These are phyloP conservation scores for Prunus mira DNA, from an alignment of 306 rosid genomes.

Conservation along the genomic window DNA sequence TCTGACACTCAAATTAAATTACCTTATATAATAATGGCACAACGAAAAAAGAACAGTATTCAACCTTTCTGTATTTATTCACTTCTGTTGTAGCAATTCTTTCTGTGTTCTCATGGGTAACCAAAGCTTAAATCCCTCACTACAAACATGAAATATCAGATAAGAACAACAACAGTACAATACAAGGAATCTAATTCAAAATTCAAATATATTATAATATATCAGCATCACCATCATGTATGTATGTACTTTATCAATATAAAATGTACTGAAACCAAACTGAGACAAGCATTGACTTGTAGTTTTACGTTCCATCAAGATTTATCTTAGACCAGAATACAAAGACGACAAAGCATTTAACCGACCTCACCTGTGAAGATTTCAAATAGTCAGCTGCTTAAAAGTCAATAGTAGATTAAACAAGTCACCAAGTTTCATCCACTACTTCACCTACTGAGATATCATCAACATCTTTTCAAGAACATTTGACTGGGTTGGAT, in stretches of 20 bases:
- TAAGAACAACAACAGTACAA: background rate
- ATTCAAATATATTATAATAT: background rate
- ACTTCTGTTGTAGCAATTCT: background rate
- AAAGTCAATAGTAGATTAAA: background rate
- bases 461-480: background rate
- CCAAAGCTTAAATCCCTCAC: background rate
- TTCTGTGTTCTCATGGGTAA: background rate
- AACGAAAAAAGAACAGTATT: background rate
- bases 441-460: background rate
- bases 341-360: background rate
- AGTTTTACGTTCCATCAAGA: constrained; percentile 24
- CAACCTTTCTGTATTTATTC: background rate
- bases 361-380: background rate
- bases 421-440: background rate
- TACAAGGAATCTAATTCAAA: background rate
- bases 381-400: background rate
- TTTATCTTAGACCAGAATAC: background rate
- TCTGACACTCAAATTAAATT: background rate
- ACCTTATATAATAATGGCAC: background rate
- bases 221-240: background rate
- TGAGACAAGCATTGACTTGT: constrained; percentile 7
- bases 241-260: background rate
- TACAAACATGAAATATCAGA: background rate
- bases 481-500: background rate
- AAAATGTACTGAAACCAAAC: background rate